A percentile compares a stretch with the other conserved stretches of the same genome.
These are phyloP conservation scores for Mimosa bimucronata DNA, from an alignment of 306 rosid genomes.

Conservation along the genomic window DNA sequence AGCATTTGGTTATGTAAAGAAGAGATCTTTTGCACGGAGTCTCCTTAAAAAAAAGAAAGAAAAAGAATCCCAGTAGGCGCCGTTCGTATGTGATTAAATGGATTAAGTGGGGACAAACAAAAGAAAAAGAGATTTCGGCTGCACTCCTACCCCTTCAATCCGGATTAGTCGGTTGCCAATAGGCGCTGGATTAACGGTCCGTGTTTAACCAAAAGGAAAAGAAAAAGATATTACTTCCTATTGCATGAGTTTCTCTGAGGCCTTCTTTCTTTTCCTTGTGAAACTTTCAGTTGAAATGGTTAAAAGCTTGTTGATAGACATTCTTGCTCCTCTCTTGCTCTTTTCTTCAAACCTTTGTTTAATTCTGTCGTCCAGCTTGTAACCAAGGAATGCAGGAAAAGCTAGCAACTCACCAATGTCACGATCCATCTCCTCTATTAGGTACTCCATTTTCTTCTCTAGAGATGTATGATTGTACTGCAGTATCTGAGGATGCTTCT, in stretches of 20 bases:
- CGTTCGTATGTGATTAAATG: neutral
- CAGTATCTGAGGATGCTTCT: slow-evolving; percentile 79
- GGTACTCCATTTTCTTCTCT: slow-evolving; percentile 76
- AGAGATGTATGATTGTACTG: slow-evolving; percentile 62
- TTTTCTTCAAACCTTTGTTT: slow-evolving; percentile 71
- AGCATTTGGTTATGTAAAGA: slow-evolving; percentile 21
- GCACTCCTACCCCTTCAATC: too few species aligned
- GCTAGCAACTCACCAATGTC: slow-evolving; percentile 63
- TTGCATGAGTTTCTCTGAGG: slow-evolving; percentile 5
- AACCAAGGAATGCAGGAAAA: slow-evolving; percentile 86
- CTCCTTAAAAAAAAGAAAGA: neutral
- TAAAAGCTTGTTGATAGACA: slow-evolving; percentile 73
- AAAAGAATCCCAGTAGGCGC: slow-evolving; percentile 11
- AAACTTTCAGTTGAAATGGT: slow-evolving; percentile 62
- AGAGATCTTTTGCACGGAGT: neutral
- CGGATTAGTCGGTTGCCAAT: too few species aligned
- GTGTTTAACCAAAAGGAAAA: too few species aligned
- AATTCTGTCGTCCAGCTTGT: slow-evolving; percentile 73
- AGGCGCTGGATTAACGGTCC: too few species aligned
- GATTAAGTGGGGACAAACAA: slow-evolving; percentile 27
- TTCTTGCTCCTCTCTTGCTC: slow-evolving; percentile 45
- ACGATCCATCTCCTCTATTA: slow-evolving; percentile 74
- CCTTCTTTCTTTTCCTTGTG: slow-evolving; percentile 40
- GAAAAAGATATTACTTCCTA: too few species aligned
- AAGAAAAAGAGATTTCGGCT: too few species aligned